These are phyloP conservation scores for Verticillium zaregamsianum DNA, from an alignment of 2,329 filamentous ascomycete genomes.

Conservation along the genomic window DNA sequence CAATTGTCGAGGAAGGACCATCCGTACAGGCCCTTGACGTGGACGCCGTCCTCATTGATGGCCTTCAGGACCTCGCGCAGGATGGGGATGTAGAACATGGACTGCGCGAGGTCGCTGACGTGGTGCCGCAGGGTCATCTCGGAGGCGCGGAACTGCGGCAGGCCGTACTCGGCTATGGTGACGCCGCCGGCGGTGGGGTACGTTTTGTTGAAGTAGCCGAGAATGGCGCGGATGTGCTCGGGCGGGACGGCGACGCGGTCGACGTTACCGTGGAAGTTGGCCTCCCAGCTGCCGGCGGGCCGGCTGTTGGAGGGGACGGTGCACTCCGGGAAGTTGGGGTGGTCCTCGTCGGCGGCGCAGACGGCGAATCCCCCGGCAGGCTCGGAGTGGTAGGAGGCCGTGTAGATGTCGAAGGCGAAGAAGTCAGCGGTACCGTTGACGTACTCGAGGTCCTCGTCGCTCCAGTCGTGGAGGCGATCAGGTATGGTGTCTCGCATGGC, in stretches of 20 bases:
- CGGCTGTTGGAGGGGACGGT: slow-evolving; percentile 17
- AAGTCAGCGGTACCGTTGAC: slow-evolving; percentile 50
- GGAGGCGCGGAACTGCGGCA: slow-evolving; percentile 45
- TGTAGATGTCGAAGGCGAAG: slow-evolving; percentile 55
- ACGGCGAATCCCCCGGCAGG: background rate
- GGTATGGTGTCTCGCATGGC: slow-evolving; percentile 39
- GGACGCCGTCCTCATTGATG: slow-evolving; percentile 51
- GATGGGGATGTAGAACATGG: slow-evolving; percentile 49
- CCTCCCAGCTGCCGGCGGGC: slow-evolving; percentile 17
- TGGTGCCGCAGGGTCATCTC: slow-evolving; percentile 40
- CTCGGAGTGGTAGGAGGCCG: slow-evolving; percentile 14
- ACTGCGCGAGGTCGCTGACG: slow-evolving; percentile 34
- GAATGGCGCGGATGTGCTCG: slow-evolving; percentile 47
- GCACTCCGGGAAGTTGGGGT: slow-evolving; percentile 35
- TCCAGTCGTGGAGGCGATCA: slow-evolving; percentile 36
- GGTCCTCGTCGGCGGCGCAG: background rate
- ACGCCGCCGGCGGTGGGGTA: slow-evolving; percentile 34
- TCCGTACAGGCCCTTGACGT: slow-evolving; percentile 48
- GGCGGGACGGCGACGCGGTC: slow-evolving; percentile 42
- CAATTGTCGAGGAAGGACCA: slow-evolving; percentile 52
- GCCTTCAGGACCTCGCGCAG: slow-evolving; percentile 50
- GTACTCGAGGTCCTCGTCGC: slow-evolving; percentile 37
- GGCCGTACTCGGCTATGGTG: slow-evolving; percentile 52
- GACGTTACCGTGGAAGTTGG: slow-evolving; percentile 49
- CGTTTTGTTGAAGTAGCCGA: slow-evolving; percentile 56